Evolutionary conservation across 495 filamentous ascomycete species (phyloP), one percentile per base, ranked within the genome.

Genomic region (Hypomontagnella submonticulosa): DNA sequence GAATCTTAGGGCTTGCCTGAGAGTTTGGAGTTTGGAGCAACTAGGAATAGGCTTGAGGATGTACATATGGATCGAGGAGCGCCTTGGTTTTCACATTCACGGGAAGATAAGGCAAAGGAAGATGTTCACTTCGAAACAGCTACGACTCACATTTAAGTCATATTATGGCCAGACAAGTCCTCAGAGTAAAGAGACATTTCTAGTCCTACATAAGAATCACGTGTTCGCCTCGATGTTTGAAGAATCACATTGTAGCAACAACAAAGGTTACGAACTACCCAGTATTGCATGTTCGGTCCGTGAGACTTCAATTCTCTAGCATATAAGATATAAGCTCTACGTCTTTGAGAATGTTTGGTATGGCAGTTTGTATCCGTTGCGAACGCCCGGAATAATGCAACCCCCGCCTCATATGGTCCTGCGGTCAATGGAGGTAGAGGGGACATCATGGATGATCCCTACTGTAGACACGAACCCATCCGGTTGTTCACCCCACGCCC

Each of bases 361-460:
- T 44, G 52, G 16, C 23, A 40, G 12, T 51, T 27, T 49, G 23
- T 47, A 61, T 67, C 52, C 64, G 16, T 40, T 52, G 36, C 30
- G 13, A 67, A 67, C 64, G 57, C 64, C 64, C 64, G 48, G 36
- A 53, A 57, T 52, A 57, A 67, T 67, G 58, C 64, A 67, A 30
- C 43, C 52, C 44, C 32, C 44, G 33, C 57, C 10, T 33, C 23
- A 27, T 3, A 27, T 27, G 23, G 23, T 27, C 23, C 23, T 27
- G 6, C 6, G 23, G 23, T 27, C 23, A 27, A 27, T 6, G 23
- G 23, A 27, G 6, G 23, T 27, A 27, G 23, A 27, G 23, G 6
- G 23, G n/a, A 46, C 23, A 27, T 27, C 23, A 27, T 27, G 23
- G 23, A 27, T 27, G 23, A 27, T 27, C 23, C 23, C 23, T 27